Evolutionary conservation across 306 rosid genomes (phyloP).

Genomic region (Oemleria cerasiformis): DNA sequence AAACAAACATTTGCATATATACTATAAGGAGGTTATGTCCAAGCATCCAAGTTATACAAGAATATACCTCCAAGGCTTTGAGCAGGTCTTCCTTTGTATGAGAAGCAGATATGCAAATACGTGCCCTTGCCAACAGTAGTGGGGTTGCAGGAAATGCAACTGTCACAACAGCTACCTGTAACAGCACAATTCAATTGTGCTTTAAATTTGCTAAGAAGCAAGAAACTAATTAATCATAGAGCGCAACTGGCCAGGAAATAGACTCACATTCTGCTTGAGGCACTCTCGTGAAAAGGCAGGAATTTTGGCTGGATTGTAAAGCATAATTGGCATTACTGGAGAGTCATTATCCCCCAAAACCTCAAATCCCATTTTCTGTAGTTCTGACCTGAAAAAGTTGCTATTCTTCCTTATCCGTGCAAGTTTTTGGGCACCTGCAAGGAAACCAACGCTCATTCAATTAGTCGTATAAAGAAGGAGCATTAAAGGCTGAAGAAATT

Average conservation of each 20-base stretch:
- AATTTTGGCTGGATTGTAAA: conserved; percentile 88
- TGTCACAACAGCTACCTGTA: conserved; percentile 84
- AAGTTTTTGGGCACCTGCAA: conserved; percentile 80
- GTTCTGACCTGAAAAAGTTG: conserved; percentile 88
- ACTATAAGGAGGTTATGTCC: neutral
- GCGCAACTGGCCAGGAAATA: neutral
- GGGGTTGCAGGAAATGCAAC: conserved; percentile 97
- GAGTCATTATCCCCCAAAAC: conserved; percentile 91
- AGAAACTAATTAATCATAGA: neutral
- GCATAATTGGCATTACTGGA: conserved; percentile 93
- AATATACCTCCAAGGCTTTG: conserved; percentile 68
- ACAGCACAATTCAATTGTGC: neutral
- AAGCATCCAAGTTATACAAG: neutral
- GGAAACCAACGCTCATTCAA: neutral
- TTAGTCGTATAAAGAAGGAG: neutral
- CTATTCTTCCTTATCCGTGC: conserved; percentile 79
- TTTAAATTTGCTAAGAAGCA: neutral
- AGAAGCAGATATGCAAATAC: conserved; percentile 90
- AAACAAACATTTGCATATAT: neutral
- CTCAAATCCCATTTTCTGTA: conserved; percentile 94
- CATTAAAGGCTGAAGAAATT: neutral
- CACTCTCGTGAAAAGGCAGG: conserved; percentile 98
- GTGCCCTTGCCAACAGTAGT: conserved; percentile 79
- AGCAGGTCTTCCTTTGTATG: conserved; percentile 84
- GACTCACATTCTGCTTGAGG: conserved; percentile 80